Base-by-base conservation (phyloP, 2,329 filamentous ascomycete species). In the Amauroascus verrucosus region DNA sequence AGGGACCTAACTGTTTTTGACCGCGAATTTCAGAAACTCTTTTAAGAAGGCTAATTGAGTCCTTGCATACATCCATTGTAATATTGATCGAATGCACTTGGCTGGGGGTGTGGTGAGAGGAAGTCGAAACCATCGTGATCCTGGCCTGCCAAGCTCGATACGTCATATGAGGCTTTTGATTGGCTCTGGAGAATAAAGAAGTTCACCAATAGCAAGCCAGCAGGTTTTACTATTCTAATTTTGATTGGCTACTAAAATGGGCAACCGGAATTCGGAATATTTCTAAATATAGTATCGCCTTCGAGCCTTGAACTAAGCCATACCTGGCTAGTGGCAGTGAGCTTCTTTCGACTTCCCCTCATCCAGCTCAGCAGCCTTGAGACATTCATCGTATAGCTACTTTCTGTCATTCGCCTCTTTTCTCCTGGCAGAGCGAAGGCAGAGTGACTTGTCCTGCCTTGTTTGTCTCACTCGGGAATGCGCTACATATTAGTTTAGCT, bases 331-430 rank as follows among this genome's bases (percentile, higher is more conserved):
- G 28, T 16, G 14, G 26, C 2, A 5, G 13, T 46, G 32, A 52
- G 50, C 50, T 52, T 52, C 30, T 52, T 52, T 52, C 22, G 22
- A 52, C 50, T 38, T 46, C 50, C 50, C n/a, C 50, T 24, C 41
- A 26, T 14, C 37, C 38, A 49, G 33, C 33, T 49, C 35, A 30
- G 33, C 48, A n/a, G 8, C 22, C 14, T 46, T 40, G 50, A 52
- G 43, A 52, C 50, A 52, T 52, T n/a, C 41, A 20, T 52, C 50
- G 50, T 52, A 52, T 52, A 7, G 33, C n/a, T 16, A 46, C 50
- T 32, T 46, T 30, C 16, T 2, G n/a, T 32, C n/a, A 28, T 11
- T 44, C 32, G 24, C 13, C n/a, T 24, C 16, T 22, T 11, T 48
- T 8, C 24, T 14, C n/a, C 14, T 7, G 16, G 13, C 18, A 41